A percentile compares a stretch with the other conserved stretches of the same genome.
Evolutionary conservation across 306 rosid species (phyloP).

Genomic region (Ceratonia siliqua): DNA sequence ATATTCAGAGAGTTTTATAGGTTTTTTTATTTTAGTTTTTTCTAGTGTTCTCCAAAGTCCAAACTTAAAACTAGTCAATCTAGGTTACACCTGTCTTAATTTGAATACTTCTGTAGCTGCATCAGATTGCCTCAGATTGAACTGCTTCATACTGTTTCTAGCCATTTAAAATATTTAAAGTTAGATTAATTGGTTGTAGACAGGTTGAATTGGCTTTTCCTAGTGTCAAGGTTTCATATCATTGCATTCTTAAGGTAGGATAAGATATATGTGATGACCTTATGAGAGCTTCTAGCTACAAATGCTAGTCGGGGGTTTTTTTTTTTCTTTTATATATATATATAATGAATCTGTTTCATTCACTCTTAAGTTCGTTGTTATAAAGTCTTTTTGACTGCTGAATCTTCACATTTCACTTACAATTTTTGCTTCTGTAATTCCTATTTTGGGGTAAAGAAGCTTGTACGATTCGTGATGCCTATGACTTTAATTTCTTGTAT

Average conservation of each 20-base stretch:
- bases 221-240: background rate
- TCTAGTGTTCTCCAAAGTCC: background rate
- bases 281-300: background rate
- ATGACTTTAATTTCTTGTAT: slow-evolving; percentile 18
- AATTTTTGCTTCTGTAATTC: slow-evolving; percentile 22
- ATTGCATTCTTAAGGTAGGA: background rate
- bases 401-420: slow-evolving; percentile 17
- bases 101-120: background rate
- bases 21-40: background rate
- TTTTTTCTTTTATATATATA: background rate
- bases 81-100: background rate
- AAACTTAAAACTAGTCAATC: background rate
- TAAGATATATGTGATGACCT: slow-evolving; percentile 7
- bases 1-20: background rate
- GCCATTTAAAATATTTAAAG: background rate
- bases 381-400: background rate
- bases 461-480: slow-evolving; percentile 4
- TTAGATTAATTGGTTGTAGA: background rate
- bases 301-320: background rate
- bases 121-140: background rate
- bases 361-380: background rate
- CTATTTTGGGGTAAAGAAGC: slow-evolving; percentile 1
- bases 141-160: background rate
- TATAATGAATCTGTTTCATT: background rate
- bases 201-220: background rate